A percentile compares a stretch with the other conserved stretches of the same genome.
Conservation (phyloP, 345 rosid genomes). For the Citrus medica region DNA sequence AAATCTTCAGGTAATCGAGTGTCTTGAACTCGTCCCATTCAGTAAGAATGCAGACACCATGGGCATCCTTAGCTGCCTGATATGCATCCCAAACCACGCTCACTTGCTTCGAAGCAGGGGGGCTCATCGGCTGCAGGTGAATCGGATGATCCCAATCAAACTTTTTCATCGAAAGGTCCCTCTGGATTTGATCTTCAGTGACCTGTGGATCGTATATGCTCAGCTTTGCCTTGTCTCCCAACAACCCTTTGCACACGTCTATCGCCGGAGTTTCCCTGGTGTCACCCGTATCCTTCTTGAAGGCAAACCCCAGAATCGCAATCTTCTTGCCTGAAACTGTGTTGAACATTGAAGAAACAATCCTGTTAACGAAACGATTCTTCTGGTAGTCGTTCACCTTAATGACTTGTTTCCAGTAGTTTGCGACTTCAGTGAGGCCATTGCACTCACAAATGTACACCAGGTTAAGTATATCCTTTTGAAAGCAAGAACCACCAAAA, state of each 20-base stretch:
- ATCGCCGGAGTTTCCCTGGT: conserved; percentile 83
- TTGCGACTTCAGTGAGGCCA: conserved; percentile 69
- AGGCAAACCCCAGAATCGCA: conserved; percentile 78
- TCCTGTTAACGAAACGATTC: conserved; percentile 62
- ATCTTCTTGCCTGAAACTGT: conserved; percentile 72
- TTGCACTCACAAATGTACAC: conserved; percentile 82
- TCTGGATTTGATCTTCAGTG: conserved; percentile 63
- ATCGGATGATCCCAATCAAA: conserved; percentile 85
- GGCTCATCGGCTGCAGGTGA: conserved; percentile 73
- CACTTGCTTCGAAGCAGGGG: conserved; percentile 53
- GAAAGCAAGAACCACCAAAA: conserved; percentile 88
- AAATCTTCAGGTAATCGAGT: conserved; percentile 66
- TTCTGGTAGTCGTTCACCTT: conserved; percentile 82
- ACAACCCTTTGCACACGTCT: conserved; percentile 75
- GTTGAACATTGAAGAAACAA: conserved; percentile 84
- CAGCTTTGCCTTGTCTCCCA: conserved; percentile 62
- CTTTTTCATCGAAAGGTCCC: conserved; percentile 65
- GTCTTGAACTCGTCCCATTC: conserved; percentile 88
- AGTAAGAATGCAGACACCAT: conserved; percentile 70
- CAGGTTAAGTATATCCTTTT: conserved; percentile 72
- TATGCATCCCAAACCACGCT: conserved; percentile 66
- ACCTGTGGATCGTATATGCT: conserved; percentile 86
- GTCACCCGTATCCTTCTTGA: conserved; percentile 88
- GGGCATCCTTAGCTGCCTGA: conserved; percentile 66
- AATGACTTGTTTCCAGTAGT: conserved; percentile 82